Evolutionary conservation across 148 eudicot species (phyloP), one percentile per base, ranked within the genome.

Genomic region (Amaranthus hypochondriacus): DNA sequence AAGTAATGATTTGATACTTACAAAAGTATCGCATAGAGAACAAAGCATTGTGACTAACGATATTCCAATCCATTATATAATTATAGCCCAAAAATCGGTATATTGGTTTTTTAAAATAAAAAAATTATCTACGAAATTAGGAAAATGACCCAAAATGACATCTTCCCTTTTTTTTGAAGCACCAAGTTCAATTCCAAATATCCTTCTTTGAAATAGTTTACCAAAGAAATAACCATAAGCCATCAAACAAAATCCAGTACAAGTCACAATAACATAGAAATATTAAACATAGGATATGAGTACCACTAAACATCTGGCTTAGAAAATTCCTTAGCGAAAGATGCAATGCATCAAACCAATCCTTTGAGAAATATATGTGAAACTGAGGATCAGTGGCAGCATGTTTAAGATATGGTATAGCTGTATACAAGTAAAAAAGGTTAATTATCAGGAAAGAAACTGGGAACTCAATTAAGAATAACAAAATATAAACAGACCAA

Each of bases 251-350:
- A 48, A 44, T 60, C 57, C 49, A 80, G 55, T 5, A 13, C 5
- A 13, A 78, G 39, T 56, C 49, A 73, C 5, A 5, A 62, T 14
- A 39, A 21, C 44, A 58, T 68, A 56, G 69, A 44, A 69, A 47
- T 57, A 57, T 48, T 15, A 54, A 62, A n/a, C 55, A 65, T 78
- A 94, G 98, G 98, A 91, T 94, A 94, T 94, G 98, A 81, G 86
- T 79, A 55, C 88, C 89, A 68, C 87, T 87, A 74, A 94, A 85
- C 76, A 94, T 87, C 83, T 87, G 87, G 66, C 87, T 89, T 72
- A 94, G 80, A 77, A 94, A 94, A 69, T 94, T 94, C 79, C 96
- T 82, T 53, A 88, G 72, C 39, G 97, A 89, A 49, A 91, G 89
- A 80, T 82, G 88, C 88, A 94, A 74, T 49, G 90, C 83, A 71